These are phyloP conservation scores for Hemisphaericaspora xylanilytica DNA, from an alignment of 1,139 yeast genomes.

Conservation along the genomic window DNA sequence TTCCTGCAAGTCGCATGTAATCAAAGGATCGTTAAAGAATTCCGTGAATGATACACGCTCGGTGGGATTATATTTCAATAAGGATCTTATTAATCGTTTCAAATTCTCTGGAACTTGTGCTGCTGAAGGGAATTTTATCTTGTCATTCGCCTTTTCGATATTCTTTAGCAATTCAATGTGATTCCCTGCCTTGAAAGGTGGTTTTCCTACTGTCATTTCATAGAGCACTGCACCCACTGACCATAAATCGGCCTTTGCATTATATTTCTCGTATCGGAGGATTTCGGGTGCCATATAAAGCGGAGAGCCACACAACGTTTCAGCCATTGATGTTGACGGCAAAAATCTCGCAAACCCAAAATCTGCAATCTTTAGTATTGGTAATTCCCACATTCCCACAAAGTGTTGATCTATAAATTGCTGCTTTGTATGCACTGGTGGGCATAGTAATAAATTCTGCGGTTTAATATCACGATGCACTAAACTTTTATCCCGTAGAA, in stretches of 20 bases:
- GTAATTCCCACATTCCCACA: conserved; percentile 84
- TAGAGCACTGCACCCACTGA: conserved; percentile 94
- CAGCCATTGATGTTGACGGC: conserved; percentile 92
- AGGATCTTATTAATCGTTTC: conserved; percentile 65
- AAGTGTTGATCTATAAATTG: conserved; percentile 58
- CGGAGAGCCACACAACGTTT: conserved; percentile 96
- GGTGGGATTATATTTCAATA: conserved; percentile 79
- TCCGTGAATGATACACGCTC: conserved; percentile 87
- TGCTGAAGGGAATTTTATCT: conserved; percentile 67
- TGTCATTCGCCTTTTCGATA: conserved; percentile 79
- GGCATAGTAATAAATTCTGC: conserved; percentile 80
- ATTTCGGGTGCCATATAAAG: conserved; percentile 98
- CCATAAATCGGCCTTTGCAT: conserved; percentile 97
- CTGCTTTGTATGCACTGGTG: conserved; percentile 60
- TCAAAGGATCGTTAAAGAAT: conserved; percentile 68
- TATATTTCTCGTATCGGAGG: conserved; percentile 87
- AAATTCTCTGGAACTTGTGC: conserved; percentile 62
- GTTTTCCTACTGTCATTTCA: conserved; percentile 93
- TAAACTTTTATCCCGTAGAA: conserved; percentile 75
- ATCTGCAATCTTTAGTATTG: conserved; percentile 89
- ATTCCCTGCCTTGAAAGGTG: conserved; percentile 91
- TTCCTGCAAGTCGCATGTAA: conserved; percentile 46
- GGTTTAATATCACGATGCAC: conserved; percentile 96
- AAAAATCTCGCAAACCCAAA: conserved; percentile 95
- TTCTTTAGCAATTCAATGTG: conserved; percentile 85